Conservation (phyloP, 2,329 filamentous ascomycete species). For the Hymenoscyphus salicellus region DNA sequence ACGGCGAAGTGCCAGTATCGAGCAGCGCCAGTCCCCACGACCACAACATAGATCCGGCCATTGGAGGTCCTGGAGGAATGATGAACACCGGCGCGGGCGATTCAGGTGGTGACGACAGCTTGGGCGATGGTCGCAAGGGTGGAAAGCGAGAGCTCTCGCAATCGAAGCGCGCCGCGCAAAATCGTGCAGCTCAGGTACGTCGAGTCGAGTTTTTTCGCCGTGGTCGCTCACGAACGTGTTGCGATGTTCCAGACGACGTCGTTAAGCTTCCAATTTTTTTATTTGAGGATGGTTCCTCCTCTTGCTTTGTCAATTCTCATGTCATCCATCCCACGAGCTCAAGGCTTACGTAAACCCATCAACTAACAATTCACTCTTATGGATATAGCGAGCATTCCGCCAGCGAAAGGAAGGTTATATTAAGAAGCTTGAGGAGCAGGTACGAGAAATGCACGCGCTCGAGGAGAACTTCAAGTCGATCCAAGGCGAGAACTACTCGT, state of each 20-base stretch:
- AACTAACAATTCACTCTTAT: conserved; percentile 15
- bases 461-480: conserved; percentile 76
- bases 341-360: conserved; percentile 34
- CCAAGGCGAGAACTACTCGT: conserved; percentile 82
- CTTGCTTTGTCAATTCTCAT: conserved; percentile 40
- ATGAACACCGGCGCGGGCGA: conserved; percentile 28
- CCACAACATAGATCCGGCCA: conserved; percentile 38
- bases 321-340: conserved; percentile 33
- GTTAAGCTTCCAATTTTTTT: conserved; percentile 20
- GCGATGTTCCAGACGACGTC: conserved; percentile 16
- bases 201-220: conserved; percentile 17
- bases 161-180: conserved; percentile 94
- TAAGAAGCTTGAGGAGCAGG: conserved; percentile 92
- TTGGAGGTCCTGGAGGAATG: conserved; percentile 32
- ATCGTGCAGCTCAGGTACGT: conserved; percentile 90
- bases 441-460: conserved; percentile 74
- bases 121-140: conserved; percentile 63
- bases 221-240: conserved; percentile 3
- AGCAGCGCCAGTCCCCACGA: conserved; percentile 35
- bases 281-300: conserved; percentile 17
- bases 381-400: conserved; percentile 80
- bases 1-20: conserved; percentile 32
- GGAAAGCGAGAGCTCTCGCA: conserved; percentile 86
- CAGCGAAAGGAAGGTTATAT: conserved; percentile 98
- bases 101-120: conserved; percentile 33